phyloP scores from a whole-genome alignment of 2,329 filamentous ascomycete genomes.

The Ilyonectria sp. region DNA sequence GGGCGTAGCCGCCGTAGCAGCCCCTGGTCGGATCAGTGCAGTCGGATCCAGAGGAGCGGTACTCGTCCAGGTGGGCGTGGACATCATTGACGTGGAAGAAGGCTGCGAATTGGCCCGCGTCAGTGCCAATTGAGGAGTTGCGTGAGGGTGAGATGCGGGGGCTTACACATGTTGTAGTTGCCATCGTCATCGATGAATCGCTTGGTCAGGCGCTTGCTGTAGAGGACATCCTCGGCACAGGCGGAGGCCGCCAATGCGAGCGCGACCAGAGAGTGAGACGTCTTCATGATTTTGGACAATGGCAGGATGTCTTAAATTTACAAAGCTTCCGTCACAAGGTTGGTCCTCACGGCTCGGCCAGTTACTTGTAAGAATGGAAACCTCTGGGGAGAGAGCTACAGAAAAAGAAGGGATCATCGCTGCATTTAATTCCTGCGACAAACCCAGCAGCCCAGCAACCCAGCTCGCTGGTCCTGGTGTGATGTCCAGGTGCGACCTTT shows the following conservation, averaged over 20 bases:
- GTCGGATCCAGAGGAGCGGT: constrained; percentile 72
- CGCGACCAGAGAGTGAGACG: constrained; percentile 39
- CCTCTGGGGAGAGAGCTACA: constrained; percentile 5
- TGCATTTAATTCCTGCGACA: constrained; percentile 38
- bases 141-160: neutral
- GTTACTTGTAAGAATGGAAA: constrained; percentile 4
- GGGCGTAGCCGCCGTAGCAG: constrained; percentile 76
- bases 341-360: constrained; percentile 1
- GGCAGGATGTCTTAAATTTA: constrained; percentile 7
- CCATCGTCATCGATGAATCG: constrained; percentile 64
- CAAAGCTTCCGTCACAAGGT: neutral
- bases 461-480: constrained; percentile 16
- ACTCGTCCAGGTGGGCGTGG: constrained; percentile 77
- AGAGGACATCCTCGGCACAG: constrained; percentile 62
- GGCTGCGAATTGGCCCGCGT: constrained; percentile 50
- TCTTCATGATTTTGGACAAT: constrained; percentile 39
- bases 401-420: constrained; percentile 22
- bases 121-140: neutral
- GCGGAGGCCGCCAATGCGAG: constrained; percentile 49
- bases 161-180: constrained; percentile 68
- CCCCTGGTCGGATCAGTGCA: constrained; percentile 70
- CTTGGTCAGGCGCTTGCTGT: constrained; percentile 64
- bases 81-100: constrained; percentile 82
- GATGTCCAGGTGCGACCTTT: constrained; percentile 1
- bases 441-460: neutral